Base-by-base conservation (phyloP, 2,329 filamentous ascomycete genomes). In the Fusarium albidum region DNA sequence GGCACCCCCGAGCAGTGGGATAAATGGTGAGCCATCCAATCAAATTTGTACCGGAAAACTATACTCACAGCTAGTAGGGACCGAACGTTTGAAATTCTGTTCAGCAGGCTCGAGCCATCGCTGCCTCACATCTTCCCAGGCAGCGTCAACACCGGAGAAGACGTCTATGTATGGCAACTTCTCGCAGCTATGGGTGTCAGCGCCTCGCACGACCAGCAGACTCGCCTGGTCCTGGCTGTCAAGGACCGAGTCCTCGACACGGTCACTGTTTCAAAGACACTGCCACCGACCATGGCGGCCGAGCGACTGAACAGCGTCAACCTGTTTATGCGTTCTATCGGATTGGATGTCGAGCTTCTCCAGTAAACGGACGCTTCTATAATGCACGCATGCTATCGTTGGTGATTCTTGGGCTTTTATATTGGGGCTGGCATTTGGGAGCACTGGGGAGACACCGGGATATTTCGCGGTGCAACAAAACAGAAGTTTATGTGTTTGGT, bases 241-340 rank as follows among this genome's bases (percentile, higher is more conserved):
- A 99, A 98, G 83, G 95, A 99, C 68, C 89, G 94, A 47, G 95
- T 99, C 53, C 96, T 98, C 85, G 93, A 96, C 71, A 98, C 95
- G 0, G 92, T 99, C 10, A 80, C 84, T 26, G 85, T 96, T 45
- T 89, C 91, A 67, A 97, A 96, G 81, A 94, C 91, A 2, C 80
- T 99, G 28, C 94, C 95, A 14, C 82, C 88, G 13, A 90, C 95
- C 51, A 91, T 98, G 86, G 88, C 90, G 11, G 86, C 86, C 55
- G 87, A 91, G 70, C 88, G 94, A 54, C 80, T 96, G 52, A 88
- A 89, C 52, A 96, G 96, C 69, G 95, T 99, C 64, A 99, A 99
- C 72, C 78, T 99, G 49, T 99, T 99, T 74, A 97, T 99, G 93
- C 89, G 92, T 69, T 95, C 94, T 49, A 97, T 99, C 74, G 95